Conservation (phyloP, 495 filamentous ascomycete species). For the Chaetomium cochliodes region DNA sequence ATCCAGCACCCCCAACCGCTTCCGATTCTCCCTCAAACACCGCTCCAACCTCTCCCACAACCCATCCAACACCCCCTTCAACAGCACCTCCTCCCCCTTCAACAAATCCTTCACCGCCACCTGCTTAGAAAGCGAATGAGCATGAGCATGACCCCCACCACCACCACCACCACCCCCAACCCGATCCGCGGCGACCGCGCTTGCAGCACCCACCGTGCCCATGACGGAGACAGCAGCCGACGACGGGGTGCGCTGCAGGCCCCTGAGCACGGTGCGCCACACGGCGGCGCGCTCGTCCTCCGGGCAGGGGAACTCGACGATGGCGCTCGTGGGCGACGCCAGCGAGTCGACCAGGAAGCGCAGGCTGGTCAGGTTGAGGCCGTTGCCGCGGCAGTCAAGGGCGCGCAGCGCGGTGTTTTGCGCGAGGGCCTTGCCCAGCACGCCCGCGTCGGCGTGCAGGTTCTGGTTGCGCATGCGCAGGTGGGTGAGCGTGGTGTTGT, state of each 20-base stretch:
- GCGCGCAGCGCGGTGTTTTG: constrained; percentile 28
- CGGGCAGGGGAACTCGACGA: constrained; percentile 35
- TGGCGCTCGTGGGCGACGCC: constrained; percentile 23
- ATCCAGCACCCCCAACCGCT: background rate
- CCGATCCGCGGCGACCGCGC: background rate
- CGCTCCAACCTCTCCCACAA: background rate
- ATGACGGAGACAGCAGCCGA: background rate
- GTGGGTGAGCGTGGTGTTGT: constrained; percentile 71
- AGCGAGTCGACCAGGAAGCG: constrained; percentile 35
- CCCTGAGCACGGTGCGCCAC: constrained; percentile 29
- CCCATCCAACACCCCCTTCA: constrained; percentile 13
- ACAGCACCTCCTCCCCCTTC: constrained; percentile 7
- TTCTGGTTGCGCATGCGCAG: constrained; percentile 68
- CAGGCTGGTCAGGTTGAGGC: constrained; percentile 41
- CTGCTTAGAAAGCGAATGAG: too few relatives aligned
- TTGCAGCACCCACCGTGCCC: background rate
- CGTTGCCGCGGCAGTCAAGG: constrained; percentile 46
- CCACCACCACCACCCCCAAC: background rate
- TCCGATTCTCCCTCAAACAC: constrained; percentile 3
- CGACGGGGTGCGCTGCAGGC: constrained; percentile 21
- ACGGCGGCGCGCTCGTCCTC: constrained; percentile 25
- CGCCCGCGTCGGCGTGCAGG: constrained; percentile 48
- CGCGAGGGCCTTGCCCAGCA: constrained; percentile 49
- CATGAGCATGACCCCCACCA: too few relatives aligned
- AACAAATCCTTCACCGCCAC: background rate